Evolutionary conservation across 2,329 filamentous ascomycete genomes (phyloP).

Genomic region (Sarocladiaceae sp.): DNA sequence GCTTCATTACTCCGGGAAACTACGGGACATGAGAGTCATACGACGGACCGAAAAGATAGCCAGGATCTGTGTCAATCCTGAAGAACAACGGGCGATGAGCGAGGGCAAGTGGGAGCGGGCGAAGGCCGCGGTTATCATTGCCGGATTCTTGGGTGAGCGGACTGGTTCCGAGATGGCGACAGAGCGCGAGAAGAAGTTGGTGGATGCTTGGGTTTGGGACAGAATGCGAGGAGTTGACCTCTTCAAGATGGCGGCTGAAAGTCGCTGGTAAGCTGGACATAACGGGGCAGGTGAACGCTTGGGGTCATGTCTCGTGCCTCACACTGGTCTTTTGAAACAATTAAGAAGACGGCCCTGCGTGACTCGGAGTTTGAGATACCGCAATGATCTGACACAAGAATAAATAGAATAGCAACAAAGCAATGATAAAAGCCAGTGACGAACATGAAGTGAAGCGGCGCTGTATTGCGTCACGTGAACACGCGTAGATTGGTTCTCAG

Average conservation of each 20-base stretch:
- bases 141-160: conserved; percentile 20
- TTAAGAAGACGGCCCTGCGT: too few relatives aligned
- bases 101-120: conserved; percentile 22
- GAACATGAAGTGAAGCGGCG: too few relatives aligned
- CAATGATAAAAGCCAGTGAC: too few relatives aligned
- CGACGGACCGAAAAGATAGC: conserved; percentile 19
- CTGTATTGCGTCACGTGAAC: conserved; percentile 12
- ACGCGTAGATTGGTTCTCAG: not conserved
- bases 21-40: conserved; percentile 15
- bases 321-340: too few relatives aligned
- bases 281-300: not conserved
- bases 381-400: too few relatives aligned
- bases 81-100: conserved; percentile 22
- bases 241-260: conserved; percentile 13
- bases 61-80: conserved; percentile 21
- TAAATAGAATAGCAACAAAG: too few relatives aligned
- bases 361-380: too few relatives aligned
- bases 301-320: too few relatives aligned
- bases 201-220: conserved; percentile 19
- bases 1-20: conserved; percentile 12
- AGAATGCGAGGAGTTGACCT: conserved; percentile 21
- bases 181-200: conserved; percentile 11
- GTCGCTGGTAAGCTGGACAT: not conserved
- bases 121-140: conserved; percentile 19
- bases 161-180: conserved; percentile 19